Base-by-base conservation (phyloP, 768 basidiomycete species). In the Serendipita indica region DNA sequence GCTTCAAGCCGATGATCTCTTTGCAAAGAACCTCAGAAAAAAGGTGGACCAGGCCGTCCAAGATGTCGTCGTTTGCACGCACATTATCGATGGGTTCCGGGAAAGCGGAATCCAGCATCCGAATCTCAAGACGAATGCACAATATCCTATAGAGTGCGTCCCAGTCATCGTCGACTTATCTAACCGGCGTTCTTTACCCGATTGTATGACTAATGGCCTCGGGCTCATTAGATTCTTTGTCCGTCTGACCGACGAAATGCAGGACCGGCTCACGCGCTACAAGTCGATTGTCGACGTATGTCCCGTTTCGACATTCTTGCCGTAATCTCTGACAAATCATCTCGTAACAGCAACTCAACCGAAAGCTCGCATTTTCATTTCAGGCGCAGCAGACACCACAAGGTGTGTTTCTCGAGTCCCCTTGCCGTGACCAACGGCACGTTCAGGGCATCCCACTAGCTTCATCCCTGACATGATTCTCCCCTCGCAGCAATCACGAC, bases 111-210 rank as follows among this genome's bases (percentile, higher is more conserved):
- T 54, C 65, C 83, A 84, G 2, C 85, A 88, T 59, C 79, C 81
- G 64, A 77, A 81, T 60, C 71, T 89, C 56, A 88, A 86, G 66
- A 84, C 84, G 54, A 80, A 88, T 60, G 84, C 88, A 2, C 75
- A 73, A n/a, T 91, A 89, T 69, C 88, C 88, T 22, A 71, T 87
- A 7, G 88, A 89, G 85, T 89, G 63, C 46, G 82, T 73, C 63
- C 34, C 18, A 3, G 16, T 49, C 22, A 3, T 27, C n/a, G 13
- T 49, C 12, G 3, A 6, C 18, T 6, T 28, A 13, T 13, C n/a
- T 52, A 18, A 16, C 34, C 18, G n/a, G n/a, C n/a, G 30, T 33
- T 45, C 33, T 7, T 5, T 34, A 34, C 32, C 14, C 45, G 16
- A 35, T 16, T 45, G 27, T 39, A 34, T 30, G 13, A 27, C 7